phyloP scores from a whole-genome alignment of 176 grass and related monocot genomes.

The Poa annua region DNA sequence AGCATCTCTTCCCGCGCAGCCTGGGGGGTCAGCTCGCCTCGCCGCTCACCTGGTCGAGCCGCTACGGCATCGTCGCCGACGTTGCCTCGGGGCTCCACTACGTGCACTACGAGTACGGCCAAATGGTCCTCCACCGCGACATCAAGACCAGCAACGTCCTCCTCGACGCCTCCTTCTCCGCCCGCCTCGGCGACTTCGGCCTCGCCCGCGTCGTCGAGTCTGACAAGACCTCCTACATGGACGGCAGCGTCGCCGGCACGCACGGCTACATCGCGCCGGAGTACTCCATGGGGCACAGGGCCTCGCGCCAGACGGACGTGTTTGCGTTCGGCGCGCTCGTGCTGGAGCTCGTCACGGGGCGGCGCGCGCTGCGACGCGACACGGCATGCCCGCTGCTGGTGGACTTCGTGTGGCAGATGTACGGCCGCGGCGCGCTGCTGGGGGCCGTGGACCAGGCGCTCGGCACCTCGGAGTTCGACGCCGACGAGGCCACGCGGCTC shows the following conservation, averaged over 20 bases:
- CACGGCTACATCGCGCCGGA: slow-evolving; percentile 72
- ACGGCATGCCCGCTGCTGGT: slow-evolving; percentile 32
- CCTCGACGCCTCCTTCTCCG: slow-evolving; percentile 56
- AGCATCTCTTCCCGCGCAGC: slow-evolving; percentile 47
- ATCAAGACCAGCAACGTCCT: slow-evolving; percentile 73
- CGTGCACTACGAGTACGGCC: slow-evolving; percentile 70
- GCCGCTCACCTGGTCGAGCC: slow-evolving; percentile 51
- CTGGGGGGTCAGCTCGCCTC: not conserved
- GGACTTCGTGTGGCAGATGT: slow-evolving; percentile 66
- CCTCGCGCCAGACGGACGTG: slow-evolving; percentile 54
- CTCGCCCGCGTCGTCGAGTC: slow-evolving; percentile 62
- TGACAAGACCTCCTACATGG: slow-evolving; percentile 48
- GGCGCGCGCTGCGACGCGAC: slow-evolving; percentile 26
- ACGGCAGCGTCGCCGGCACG: slow-evolving; percentile 58
- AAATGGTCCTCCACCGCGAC: slow-evolving; percentile 72
- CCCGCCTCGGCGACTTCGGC: slow-evolving; percentile 78
- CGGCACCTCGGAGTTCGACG: slow-evolving; percentile 31
- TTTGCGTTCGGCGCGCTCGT: slow-evolving; percentile 64
- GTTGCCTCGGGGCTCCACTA: slow-evolving; percentile 67
- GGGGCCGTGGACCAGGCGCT: slow-evolving; percentile 52
- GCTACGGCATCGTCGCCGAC: slow-evolving; percentile 56
- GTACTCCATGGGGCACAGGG: slow-evolving; percentile 49
- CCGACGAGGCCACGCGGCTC: slow-evolving; percentile 41
- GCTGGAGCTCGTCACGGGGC: slow-evolving; percentile 58
- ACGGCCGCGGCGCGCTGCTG: slow-evolving; percentile 50